Conservation (phyloP, 2,329 filamentous ascomycete genomes). For the Pseudogymnoascus sp. region DNA sequence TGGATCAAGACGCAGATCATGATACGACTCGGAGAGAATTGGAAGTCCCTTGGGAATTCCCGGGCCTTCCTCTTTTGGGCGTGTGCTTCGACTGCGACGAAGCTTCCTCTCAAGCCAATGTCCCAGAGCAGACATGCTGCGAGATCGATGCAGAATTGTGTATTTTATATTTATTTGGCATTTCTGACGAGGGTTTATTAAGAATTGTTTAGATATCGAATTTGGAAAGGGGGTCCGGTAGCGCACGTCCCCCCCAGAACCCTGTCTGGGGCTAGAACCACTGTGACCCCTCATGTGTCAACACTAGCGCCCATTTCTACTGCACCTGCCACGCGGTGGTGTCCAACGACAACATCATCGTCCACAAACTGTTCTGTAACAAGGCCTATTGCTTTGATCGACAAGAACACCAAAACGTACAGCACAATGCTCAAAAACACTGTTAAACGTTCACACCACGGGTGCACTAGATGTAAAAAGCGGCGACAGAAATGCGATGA, state of each 20-base stretch:
- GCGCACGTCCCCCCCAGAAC: neutral
- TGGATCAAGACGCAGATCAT: neutral
- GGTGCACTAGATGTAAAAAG: slow-evolving; percentile 37
- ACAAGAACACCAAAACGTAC: neutral
- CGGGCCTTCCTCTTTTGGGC: neutral
- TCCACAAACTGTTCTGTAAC: neutral
- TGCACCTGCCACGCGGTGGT: neutral
- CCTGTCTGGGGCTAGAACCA: neutral
- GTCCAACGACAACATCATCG: neutral
- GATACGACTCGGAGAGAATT: neutral
- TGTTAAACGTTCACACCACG: slow-evolving; percentile 31
- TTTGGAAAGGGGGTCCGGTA: no score
- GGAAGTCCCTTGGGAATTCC: neutral
- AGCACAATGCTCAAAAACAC: neutral
- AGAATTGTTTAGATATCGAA: no score
- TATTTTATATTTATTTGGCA: no score
- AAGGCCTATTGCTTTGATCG: neutral
- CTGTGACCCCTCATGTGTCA: neutral
- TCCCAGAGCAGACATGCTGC: neutral
- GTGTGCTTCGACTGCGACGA: neutral
- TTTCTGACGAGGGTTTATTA: no score
- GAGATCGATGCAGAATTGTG: neutral
- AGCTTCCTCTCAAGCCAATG: neutral
- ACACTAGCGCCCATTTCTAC: neutral
- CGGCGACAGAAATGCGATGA: slow-evolving; percentile 40